A percentile compares a stretch with the other conserved stretches of the same genome.
These are phyloP conservation scores for Amaranthus cruentus DNA, from an alignment of 148 eudicot species.

Conservation along the genomic window DNA sequence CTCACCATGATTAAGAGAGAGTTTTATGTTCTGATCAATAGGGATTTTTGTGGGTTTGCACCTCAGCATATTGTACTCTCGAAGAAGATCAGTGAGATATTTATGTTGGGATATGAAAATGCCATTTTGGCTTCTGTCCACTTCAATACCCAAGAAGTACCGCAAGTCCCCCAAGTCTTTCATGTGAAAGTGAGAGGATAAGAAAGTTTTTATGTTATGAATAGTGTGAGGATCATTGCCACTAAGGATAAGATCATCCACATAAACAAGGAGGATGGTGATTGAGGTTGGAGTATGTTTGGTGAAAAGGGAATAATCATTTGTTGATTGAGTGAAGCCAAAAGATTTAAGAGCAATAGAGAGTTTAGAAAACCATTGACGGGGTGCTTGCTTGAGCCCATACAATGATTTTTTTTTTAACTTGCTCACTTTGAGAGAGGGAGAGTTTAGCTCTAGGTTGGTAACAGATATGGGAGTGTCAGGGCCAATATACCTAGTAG, in stretches of 20 bases:
- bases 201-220: neutral
- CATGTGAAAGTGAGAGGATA: neutral
- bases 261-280: neutral
- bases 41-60: too few species aligned
- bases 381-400: neutral
- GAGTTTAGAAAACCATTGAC: neutral
- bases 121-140: neutral
- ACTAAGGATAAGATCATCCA: neutral
- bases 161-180: neutral
- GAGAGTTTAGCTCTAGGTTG: neutral
- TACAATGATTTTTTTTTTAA: neutral
- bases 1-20: too few species aligned
- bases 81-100: too few species aligned
- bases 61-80: too few species aligned
- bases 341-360: neutral
- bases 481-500: neutral
- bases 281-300: neutral
- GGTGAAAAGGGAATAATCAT: neutral
- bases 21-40: too few species aligned
- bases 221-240: neutral
- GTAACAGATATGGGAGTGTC: neutral
- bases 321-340: neutral
- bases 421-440: neutral
- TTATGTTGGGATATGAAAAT: neutral
- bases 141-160: neutral